Base-by-base conservation (phyloP, 805 yeast genomes). In the Kazachstania africana region DNA sequence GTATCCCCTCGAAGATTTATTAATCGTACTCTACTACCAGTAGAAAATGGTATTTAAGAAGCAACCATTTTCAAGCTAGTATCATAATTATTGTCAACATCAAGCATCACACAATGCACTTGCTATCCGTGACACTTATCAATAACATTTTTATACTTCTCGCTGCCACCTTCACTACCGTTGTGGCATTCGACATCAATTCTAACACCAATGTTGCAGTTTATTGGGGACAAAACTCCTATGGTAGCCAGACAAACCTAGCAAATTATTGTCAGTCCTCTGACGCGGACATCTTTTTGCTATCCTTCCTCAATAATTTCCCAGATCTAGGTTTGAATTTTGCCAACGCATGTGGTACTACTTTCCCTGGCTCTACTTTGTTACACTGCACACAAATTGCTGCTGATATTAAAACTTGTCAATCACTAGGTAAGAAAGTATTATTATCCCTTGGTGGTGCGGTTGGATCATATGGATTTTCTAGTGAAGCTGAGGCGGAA, bases 221-320 rank as follows among this genome's bases (percentile, higher is more conserved):
- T 6, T 84, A 84, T 59, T 84, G 95, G 95, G 95, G 95, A 33
- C 94, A 84, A 57, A 70, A 72, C 45, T 73, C 88, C 10, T 75
- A 70, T n/a, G 82, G 82, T 6, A 50, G 64, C 8, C 75, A 71
- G 43, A 57, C 60, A 34, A 38, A 49, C 2, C 36, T 61, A 19
- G 51, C 63, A 36, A 56, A 63, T 29, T 82, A 82, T 62, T 84
- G 95, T 65, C 61, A 64, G 36, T 64, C 73, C 31, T 70, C 72
- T 34, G 66, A 72, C 29, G 84, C 81, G 16, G 94, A 82, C 44
- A 73, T 81, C 32, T 63, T 78, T 35, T 49, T 85, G 9, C 48
- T 85, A 21, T 70, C 95, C 1, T 87, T 87, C 58, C 54, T 85
- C 47, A 57, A 68, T 34, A 53, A 60, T 9, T 85, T 78, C 56